Evolutionary conservation across 164 flowering plant genomes (phyloP).

Genomic region (Magnolia kwangsiensis): DNA sequence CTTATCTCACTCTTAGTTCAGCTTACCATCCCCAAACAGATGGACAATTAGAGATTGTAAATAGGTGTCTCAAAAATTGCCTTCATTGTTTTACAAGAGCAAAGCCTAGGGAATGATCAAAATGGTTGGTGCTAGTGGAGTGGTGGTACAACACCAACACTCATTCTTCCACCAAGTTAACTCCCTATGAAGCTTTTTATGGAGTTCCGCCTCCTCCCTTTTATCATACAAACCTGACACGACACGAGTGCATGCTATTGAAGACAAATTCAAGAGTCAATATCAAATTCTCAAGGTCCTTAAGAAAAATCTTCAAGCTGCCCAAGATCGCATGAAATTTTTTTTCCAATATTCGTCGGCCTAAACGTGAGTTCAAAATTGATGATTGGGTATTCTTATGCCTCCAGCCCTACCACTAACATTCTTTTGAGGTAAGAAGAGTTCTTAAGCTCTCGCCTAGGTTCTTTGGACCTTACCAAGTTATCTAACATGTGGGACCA

Average conservation of each 20-base stretch:
- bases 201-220: background rate
- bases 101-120: background rate
- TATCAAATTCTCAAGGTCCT: background rate
- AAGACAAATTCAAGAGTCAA: background rate
- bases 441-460: no score
- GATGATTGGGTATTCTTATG: background rate
- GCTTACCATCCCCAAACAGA: conserved; percentile 5
- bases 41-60: background rate
- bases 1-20: background rate
- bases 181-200: conserved; percentile 1
- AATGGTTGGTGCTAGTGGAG: background rate
- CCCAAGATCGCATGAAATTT: background rate
- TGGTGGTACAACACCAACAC: background rate
- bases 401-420: background rate
- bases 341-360: no score
- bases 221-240: background rate
- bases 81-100: background rate
- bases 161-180: background rate
- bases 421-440: background rate
- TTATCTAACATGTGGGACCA: background rate
- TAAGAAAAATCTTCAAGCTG: no score
- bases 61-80: background rate
- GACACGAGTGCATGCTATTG: background rate
- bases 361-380: background rate
- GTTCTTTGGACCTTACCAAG: no score